A percentile compares a stretch with the other conserved stretches of the same genome.
Conservation (phyloP, 2,329 filamentous ascomycete species). For the Piedraia hortae region DNA sequence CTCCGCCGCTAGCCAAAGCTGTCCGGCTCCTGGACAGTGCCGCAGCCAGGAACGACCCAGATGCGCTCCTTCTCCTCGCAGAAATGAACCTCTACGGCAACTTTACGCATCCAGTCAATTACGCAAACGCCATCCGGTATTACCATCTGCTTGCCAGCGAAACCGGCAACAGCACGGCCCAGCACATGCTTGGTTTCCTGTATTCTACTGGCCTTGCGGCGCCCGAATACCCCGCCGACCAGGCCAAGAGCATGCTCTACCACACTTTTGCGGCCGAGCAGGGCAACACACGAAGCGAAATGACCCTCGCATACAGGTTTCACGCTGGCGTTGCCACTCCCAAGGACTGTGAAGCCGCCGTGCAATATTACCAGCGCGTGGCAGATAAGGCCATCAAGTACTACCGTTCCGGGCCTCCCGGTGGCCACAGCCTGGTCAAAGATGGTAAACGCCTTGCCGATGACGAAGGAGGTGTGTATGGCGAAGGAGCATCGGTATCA, state of each 20-base stretch:
- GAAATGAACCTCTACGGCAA: conserved; percentile 97
- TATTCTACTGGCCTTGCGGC: conserved; percentile 70
- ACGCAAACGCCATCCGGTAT: conserved; percentile 48
- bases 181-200: conserved; percentile 88
- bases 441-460: conserved; percentile 74
- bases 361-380: conserved; percentile 72
- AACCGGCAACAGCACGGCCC: conserved; percentile 70
- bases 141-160: conserved; percentile 52
- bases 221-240: conserved; percentile 51
- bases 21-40: conserved; percentile 31
- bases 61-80: conserved; percentile 69
- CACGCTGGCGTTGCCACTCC: conserved; percentile 63
- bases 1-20: conserved; percentile 26
- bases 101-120: conserved; percentile 61
- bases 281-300: conserved; percentile 64
- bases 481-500: conserved; percentile 72
- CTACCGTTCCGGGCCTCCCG: conserved; percentile 71
- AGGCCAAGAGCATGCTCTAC: conserved; percentile 76
- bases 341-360: conserved; percentile 60
- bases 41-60: conserved; percentile 31
- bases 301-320: conserved; percentile 75
- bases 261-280: conserved; percentile 77
- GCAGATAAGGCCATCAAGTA: conserved; percentile 79
- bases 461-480: conserved; percentile 75
- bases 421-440: conserved; percentile 48